Base-by-base conservation (phyloP, 2,329 filamentous ascomycete genomes). In the Ophiocordyceps polyrhachis-furcata region DNA sequence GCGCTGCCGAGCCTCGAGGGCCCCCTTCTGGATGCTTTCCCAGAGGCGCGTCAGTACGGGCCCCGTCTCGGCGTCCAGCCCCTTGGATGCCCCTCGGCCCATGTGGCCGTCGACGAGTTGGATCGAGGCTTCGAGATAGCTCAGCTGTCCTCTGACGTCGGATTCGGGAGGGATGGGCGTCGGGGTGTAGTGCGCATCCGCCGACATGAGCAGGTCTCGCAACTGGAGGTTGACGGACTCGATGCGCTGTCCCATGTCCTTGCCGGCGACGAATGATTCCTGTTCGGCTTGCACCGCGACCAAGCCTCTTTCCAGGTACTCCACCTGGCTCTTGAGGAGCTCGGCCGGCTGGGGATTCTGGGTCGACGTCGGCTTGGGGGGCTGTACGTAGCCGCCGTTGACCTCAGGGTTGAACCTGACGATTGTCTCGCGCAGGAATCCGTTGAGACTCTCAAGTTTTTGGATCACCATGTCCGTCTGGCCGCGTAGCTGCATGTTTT, bases 291-390 rank as follows among this genome's bases (percentile, higher is more conserved):
- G 67, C 12, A 88, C 71, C 9, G 70, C 69, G 28, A 68, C 64
- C 29, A 91, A 62, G 1, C 76, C 75, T 52, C 73, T 73, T 47
- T 83, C 77, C 3, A 93, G 66, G 53, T 86, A 88, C 38, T 80
- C 74, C 19, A 91, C 60, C 54, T 88, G 81, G 37, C 56, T 64
- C 25, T 60, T 59, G 20, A 80, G 58, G 46, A 68, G 61, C 17
- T 68, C 65, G 8, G 66, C 67, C 14, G 70, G 60, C 44, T 69
- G 64, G 51, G 48, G 58, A 37, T 53, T 54, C 48, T 51, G 52
- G 20, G 46, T 45, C 28, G 49, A 44, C 14, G 48, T 37, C 23
- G 52, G 58, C 13, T 55, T 57, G 0, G 70, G 68, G 1, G 70
- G 67, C 8, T 61, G 55, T 9, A 58, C 54, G 49, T 70, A 75